Conservation (phyloP, 768 basidiomycete genomes). For the Artomyces pyxidatus region DNA sequence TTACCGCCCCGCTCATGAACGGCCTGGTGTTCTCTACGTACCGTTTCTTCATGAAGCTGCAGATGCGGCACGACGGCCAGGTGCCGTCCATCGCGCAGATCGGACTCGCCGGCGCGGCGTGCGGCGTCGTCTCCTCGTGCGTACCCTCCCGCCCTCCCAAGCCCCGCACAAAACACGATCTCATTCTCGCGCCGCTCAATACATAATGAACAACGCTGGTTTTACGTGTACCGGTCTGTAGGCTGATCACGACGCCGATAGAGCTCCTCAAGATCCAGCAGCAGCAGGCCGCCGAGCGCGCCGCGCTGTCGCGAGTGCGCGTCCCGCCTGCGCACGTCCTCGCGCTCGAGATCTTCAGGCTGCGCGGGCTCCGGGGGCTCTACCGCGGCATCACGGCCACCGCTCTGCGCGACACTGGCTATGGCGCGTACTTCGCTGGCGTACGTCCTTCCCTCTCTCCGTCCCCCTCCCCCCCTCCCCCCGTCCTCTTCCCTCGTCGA, state of each 20-base stretch:
- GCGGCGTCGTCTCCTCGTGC: slow-evolving; percentile 74
- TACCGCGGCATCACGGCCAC: slow-evolving; percentile 75
- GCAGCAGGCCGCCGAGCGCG: slow-evolving; percentile 39
- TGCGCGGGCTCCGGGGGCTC: slow-evolving; percentile 54
- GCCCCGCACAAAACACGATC: too few species aligned
- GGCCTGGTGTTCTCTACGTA: slow-evolving; percentile 85
- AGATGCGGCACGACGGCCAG: slow-evolving; percentile 35
- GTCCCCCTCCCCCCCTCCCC: not conserved
- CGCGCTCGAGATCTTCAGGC: slow-evolving; percentile 44
- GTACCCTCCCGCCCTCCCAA: slow-evolving; percentile 23
- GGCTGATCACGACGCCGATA: slow-evolving; percentile 72
- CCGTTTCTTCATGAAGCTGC: slow-evolving; percentile 64
- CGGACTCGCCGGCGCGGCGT: slow-evolving; percentile 68
- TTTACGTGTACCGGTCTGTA: slow-evolving; percentile 20
- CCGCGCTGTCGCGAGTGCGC: not conserved
- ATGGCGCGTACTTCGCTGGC: slow-evolving; percentile 70
- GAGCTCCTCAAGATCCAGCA: slow-evolving; percentile 87
- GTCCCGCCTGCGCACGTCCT: slow-evolving; percentile 35
- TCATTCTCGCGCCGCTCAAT: too few species aligned
- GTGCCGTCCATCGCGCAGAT: slow-evolving; percentile 67
- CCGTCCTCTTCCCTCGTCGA: not conserved
- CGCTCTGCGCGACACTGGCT: slow-evolving; percentile 69
- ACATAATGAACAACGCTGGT: too few species aligned
- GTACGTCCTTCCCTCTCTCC: not conserved
- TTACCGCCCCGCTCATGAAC: slow-evolving; percentile 69